A percentile compares a stretch with the other conserved stretches of the same genome.
Conservation (phyloP, 1,284 basidiomycete genomes). For the Cutaneotrichosporon dermatis region DNA sequence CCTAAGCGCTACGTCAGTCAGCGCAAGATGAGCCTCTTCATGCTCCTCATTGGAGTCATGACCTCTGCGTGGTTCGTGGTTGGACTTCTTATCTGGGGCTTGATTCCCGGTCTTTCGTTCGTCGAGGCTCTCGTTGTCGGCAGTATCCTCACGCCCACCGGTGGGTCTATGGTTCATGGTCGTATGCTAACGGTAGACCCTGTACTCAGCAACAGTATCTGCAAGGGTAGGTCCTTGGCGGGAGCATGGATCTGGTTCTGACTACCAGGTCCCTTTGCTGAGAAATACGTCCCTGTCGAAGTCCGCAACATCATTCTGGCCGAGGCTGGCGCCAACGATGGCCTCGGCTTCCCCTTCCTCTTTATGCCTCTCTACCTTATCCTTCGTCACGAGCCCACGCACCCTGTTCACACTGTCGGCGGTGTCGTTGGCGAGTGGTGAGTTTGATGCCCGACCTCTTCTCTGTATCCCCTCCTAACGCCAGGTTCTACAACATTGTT, state of each 20-base stretch:
- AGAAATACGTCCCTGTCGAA: conserved; percentile 42
- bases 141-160: conserved; percentile 79
- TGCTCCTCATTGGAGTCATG: conserved; percentile 84
- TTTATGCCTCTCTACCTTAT: conserved; percentile 86
- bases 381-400: conserved; percentile 53
- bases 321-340: conserved; percentile 57
- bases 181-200: conserved; percentile 97
- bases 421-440: conserved; percentile 60
- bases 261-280: conserved; percentile 39
- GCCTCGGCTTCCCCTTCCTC: conserved; percentile 90
- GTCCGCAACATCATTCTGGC: conserved; percentile 47
- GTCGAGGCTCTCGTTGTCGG: conserved; percentile 78
- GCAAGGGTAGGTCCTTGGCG: conserved; percentile 33
- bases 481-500: conserved; percentile 46
- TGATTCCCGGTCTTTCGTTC: too few species aligned
- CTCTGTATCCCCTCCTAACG: not conserved
- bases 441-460: conserved; percentile 39
- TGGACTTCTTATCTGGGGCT: too few species aligned
- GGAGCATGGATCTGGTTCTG: not conserved
- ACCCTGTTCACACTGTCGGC: conserved; percentile 50
- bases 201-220: conserved; percentile 66
- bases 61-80: conserved; percentile 65
- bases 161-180: conserved; percentile 78
- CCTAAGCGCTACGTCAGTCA: conserved; percentile 78
- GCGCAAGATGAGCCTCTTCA: conserved; percentile 80